Percentiles rank a stretch among this genome's conserved stretches.
phyloP scores from a whole-genome alignment of 495 filamentous ascomycete species.

The Aspergillus ostianus region DNA sequence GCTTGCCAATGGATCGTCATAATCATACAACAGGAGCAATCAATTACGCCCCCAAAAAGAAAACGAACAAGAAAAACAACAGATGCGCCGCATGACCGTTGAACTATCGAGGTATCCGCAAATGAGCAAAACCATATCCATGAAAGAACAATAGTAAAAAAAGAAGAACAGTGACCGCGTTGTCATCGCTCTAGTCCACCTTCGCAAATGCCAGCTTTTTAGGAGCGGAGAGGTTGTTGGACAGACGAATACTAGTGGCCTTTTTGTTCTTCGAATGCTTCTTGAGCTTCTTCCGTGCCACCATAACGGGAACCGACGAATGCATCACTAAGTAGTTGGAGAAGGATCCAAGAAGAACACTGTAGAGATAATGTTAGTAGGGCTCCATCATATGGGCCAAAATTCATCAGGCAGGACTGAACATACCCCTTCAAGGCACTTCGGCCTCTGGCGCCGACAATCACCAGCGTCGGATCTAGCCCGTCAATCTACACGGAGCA shows the following conservation, averaged over 20 bases:
- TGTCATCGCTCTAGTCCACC: conserved; percentile 50
- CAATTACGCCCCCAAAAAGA: neutral
- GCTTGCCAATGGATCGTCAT: conserved; percentile 10
- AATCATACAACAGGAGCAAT: conserved; percentile 15
- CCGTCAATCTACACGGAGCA: conserved; percentile 68
- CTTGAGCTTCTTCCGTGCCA: conserved; percentile 75
- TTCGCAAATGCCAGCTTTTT: conserved; percentile 63
- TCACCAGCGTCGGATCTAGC: conserved; percentile 86
- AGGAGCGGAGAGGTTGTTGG: conserved; percentile 69
- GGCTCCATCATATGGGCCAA: conserved; percentile 2
- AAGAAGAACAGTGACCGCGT: conserved; percentile 8
- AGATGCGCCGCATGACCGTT: conserved; percentile 1
- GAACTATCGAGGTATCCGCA: neutral
- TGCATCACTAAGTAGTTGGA: conserved; percentile 96
- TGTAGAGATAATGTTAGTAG: conserved; percentile 31
- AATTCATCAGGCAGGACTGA: neutral
- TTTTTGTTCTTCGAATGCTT: conserved; percentile 69
- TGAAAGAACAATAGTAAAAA: conserved; percentile 1
- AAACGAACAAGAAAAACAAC: neutral
- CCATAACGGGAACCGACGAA: conserved; percentile 94
- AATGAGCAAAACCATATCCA: neutral
- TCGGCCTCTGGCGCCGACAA: conserved; percentile 84
- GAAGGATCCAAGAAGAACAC: conserved; percentile 90
- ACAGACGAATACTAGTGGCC: conserved; percentile 54
- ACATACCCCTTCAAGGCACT: conserved; percentile 90